Evolutionary conservation across 805 yeast genomes (phyloP).

Genomic region (Ogataea neopini): DNA sequence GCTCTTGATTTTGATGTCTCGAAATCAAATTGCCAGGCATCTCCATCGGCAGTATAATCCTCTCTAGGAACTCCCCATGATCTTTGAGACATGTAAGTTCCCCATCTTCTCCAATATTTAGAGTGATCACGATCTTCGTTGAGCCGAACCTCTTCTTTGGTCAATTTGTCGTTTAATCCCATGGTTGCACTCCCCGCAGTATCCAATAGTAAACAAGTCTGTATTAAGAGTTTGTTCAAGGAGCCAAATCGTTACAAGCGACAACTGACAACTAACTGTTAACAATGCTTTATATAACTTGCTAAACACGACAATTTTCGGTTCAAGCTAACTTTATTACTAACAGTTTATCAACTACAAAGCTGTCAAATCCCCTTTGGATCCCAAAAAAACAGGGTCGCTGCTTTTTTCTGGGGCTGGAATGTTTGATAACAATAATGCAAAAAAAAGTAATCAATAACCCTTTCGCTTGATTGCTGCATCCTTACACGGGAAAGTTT

Average conservation of each 20-base stretch:
- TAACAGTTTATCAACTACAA: too few species aligned
- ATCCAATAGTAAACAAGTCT: too few species aligned
- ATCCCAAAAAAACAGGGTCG: not conserved
- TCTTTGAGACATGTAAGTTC: slow-evolving; percentile 85
- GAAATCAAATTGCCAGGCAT: slow-evolving; percentile 91
- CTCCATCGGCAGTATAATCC: slow-evolving; percentile 82
- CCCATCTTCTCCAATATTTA: slow-evolving; percentile 85
- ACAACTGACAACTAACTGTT: too few species aligned
- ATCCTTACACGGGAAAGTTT: not conserved
- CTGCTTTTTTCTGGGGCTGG: not conserved
- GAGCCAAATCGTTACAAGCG: too few species aligned
- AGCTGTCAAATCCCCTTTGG: too few species aligned
- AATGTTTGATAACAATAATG: too few species aligned
- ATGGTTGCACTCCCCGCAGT: slow-evolving; percentile 12
- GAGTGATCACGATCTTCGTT: slow-evolving; percentile 38
- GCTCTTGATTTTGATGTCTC: slow-evolving; percentile 79
- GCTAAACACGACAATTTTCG: too few species aligned
- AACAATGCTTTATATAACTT: too few species aligned
- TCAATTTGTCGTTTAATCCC: slow-evolving; percentile 22
- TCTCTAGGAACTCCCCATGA: slow-evolving; percentile 89
- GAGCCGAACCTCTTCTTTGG: slow-evolving; percentile 43
- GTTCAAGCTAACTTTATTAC: too few species aligned
- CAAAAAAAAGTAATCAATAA: too few species aligned
- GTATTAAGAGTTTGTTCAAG: too few species aligned
- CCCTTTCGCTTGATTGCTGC: not conserved